A percentile compares a stretch with the other conserved stretches of the same genome.
These are phyloP conservation scores for Scheffersomyces coipomensis DNA, from an alignment of 805 yeast species.

Conservation along the genomic window DNA sequence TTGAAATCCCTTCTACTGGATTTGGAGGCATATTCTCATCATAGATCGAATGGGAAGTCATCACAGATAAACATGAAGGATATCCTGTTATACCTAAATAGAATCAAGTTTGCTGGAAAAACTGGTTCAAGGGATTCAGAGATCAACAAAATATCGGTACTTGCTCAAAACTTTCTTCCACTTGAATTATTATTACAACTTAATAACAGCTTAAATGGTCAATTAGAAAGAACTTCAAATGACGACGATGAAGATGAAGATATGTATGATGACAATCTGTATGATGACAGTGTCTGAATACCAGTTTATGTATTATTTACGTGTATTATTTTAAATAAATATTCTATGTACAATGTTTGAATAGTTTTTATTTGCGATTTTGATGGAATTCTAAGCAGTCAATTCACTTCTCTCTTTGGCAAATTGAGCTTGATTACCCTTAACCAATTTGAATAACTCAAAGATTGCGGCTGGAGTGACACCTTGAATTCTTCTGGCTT, in stretches of 20 bases:
- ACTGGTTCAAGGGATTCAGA: slow-evolving; percentile 6
- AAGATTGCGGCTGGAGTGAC: slow-evolving; percentile 91
- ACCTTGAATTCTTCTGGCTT: slow-evolving; percentile 92
- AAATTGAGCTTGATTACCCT: slow-evolving; percentile 20
- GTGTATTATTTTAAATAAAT: too few species aligned
- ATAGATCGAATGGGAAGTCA: slow-evolving; percentile 19
- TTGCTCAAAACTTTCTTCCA: slow-evolving; percentile 37
- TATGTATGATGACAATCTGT: too few species aligned
- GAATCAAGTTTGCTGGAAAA: slow-evolving; percentile 21
- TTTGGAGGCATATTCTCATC: slow-evolving; percentile 34
- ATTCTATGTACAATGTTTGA: too few species aligned
- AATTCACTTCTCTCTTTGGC: not conserved
- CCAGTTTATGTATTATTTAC: too few species aligned
- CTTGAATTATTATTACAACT: slow-evolving; percentile 32
- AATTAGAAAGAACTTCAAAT: too few species aligned
- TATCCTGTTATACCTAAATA: slow-evolving; percentile 30
- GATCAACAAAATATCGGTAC: slow-evolving; percentile 20
- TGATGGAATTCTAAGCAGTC: slow-evolving; percentile 1
- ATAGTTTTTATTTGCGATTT: not conserved
- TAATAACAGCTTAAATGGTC: slow-evolving; percentile 27
- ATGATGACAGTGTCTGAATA: too few species aligned
- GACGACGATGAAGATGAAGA: too few species aligned
- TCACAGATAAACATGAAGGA: slow-evolving; percentile 29
- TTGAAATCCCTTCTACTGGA: slow-evolving; percentile 28
- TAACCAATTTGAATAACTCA: slow-evolving; percentile 63